These are phyloP conservation scores for Cladochytrium replicatum DNA, from an alignment of 192 early-diverging fungal species.

Conservation along the genomic window DNA sequence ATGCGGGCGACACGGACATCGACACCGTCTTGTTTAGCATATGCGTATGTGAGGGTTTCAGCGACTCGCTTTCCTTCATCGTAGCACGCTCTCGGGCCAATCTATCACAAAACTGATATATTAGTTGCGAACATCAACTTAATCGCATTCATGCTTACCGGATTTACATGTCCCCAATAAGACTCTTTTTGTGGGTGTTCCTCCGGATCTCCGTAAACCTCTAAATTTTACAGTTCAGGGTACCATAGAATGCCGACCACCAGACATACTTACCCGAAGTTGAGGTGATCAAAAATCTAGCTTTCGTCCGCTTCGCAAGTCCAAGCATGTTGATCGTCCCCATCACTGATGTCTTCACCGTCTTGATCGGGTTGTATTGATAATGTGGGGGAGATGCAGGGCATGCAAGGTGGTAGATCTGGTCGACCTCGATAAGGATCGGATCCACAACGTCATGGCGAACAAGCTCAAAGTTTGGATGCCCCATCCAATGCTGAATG, in stretches of 20 bases:
- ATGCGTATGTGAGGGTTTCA: conserved; percentile 73
- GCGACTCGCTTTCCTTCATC: conserved; percentile 80
- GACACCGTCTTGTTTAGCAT: conserved; percentile 62
- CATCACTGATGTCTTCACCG: conserved; percentile 74
- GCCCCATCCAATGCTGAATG: conserved; percentile 72
- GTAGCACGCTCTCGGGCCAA: conserved; percentile 76
- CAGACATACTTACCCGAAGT: conserved; percentile 51
- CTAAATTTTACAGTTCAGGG: no score
- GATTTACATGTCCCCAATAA: conserved; percentile 55
- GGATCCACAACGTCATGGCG: conserved; percentile 74
- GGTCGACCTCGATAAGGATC: conserved; percentile 71
- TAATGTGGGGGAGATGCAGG: conserved; percentile 82
- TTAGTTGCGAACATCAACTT: no score
- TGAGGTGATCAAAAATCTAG: conserved; percentile 64
- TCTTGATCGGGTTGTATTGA: conserved; percentile 78
- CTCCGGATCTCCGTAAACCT: conserved; percentile 80
- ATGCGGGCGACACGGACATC: conserved; percentile 70
- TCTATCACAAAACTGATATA: no score
- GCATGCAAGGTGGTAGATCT: conserved; percentile 79
- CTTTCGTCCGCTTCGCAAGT: conserved; percentile 69
- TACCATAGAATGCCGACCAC: no score
- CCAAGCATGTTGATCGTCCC: conserved; percentile 84
- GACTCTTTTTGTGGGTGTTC: conserved; percentile 77
- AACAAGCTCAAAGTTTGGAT: conserved; percentile 71
- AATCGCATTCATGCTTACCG: no score